Base-by-base conservation (phyloP, 1,139 yeast species). In the Yamadazyma blattariae region DNA sequence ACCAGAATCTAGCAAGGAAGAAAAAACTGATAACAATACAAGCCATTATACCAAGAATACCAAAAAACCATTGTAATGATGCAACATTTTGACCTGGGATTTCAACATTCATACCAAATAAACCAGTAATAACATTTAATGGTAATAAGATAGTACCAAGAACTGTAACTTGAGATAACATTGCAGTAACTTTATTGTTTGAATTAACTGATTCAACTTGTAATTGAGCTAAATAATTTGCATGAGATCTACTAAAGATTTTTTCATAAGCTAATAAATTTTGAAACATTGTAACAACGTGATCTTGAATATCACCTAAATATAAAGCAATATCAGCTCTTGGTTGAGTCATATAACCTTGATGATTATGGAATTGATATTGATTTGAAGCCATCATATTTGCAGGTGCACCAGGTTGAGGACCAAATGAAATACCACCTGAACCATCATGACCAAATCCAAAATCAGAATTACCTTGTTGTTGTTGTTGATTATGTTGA, bases 221-320 rank as follows among this genome's bases (percentile, higher is more conserved):
- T 51, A 90, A 69, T 57, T 89, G 97, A 0, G 97, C 97, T 56
- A 90, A 69, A 57, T 90, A 90, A 56, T 90, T 90, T 19, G 96
- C 76, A 57, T 90, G 97, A 1, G 95, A 84, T 46, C 97, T 75
- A 30, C 95, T 82, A 54, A 92, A 83, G 49, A 90, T 89, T 71
- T 90, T 90, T 59, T 90, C 98, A 52, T 88, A 90, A 3, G 95
- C 87, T 34, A 82, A 62, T 54, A 90, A 74, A 51, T 88, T 89
- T 59, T 89, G 96, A 59, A 82, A 85, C 97, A 90, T 90, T 13
- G 97, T 90, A 42, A 90, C 81, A 51, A 90, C 86, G 74, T 90
- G 98, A 72, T 90, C 97, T 64, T 90, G 97, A 52, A 90, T 90
- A 79, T 92, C 98, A 40, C 97, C 97, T 44, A 92, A 64, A 57